Conservation (phyloP, 1,284 basidiomycete species). For the Tilletia indica region DNA sequence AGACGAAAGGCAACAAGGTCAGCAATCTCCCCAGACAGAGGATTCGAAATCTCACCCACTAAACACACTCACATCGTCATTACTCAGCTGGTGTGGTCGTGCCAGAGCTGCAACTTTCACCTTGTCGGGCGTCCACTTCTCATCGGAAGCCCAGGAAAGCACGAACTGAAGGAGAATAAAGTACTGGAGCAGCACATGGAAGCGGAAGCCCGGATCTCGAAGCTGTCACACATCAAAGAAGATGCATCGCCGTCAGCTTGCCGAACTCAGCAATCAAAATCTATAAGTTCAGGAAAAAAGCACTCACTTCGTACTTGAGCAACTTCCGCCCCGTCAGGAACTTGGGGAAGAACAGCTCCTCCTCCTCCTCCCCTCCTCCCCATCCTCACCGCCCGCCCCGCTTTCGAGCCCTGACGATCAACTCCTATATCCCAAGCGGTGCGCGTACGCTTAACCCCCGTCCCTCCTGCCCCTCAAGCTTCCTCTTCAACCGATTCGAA, state of each 20-base stretch:
- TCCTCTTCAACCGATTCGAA: background rate
- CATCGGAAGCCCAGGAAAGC: constrained; percentile 64
- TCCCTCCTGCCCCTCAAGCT: constrained; percentile 61
- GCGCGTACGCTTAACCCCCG: constrained; percentile 61
- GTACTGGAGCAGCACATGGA: constrained; percentile 84
- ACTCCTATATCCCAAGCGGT: too few species aligned
- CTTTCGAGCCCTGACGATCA: too few species aligned
- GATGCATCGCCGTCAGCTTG: background rate
- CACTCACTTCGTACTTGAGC: constrained; percentile 69
- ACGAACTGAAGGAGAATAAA: constrained; percentile 79
- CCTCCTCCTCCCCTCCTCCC: constrained; percentile 24
- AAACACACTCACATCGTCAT: constrained; percentile 36
- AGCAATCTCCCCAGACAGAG: background rate
- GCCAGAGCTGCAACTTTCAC: constrained; percentile 40
- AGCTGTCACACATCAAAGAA: constrained; percentile 55
- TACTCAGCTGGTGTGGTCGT: constrained; percentile 33
- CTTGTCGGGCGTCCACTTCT: constrained; percentile 61
- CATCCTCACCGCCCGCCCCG: too few species aligned
- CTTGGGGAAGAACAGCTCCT: constrained; percentile 79
- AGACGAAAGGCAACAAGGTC: background rate
- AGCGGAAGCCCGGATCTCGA: constrained; percentile 80
- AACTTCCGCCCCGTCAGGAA: constrained; percentile 81
- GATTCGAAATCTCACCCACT: background rate
- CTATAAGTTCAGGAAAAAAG: background rate
- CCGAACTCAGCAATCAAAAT: too few species aligned